A percentile compares a stretch with the other conserved stretches of the same genome.
phyloP scores from a whole-genome alignment of 73 alveolate genomes.

The Effrenium voratum region DNA sequence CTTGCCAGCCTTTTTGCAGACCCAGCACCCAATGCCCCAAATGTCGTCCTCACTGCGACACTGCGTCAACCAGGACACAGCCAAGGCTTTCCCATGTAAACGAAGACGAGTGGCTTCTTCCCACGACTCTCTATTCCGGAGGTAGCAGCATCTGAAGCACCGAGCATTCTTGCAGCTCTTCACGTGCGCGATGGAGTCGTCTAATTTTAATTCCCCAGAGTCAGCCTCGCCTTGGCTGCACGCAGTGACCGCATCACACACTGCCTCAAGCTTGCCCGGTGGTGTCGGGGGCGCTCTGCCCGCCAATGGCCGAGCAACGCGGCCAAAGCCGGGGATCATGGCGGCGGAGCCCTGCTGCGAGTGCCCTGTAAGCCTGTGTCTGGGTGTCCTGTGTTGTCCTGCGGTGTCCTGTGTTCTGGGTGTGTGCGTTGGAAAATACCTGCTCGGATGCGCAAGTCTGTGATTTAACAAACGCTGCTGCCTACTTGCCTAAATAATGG shows the following conservation, averaged over 20 bases:
- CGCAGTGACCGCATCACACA: background rate
- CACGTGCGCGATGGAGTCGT: background rate
- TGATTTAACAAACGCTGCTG: no score
- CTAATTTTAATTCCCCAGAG: background rate
- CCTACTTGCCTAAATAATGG: no score
- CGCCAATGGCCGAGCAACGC: background rate
- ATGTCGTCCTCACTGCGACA: background rate
- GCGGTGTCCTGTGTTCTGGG: no score
- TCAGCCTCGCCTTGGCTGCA: background rate
- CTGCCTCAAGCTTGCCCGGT: background rate
- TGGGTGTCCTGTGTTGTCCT: no score
- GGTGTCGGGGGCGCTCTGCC: background rate
- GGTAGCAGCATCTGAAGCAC: background rate
- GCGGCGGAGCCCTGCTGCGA: background rate
- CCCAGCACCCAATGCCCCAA: background rate
- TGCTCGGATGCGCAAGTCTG: no score
- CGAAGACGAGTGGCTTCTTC: background rate
- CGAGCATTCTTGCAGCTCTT: background rate
- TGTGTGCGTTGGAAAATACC: no score
- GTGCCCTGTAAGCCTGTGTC: no score
- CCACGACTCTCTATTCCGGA: background rate
- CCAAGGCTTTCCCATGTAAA: background rate
- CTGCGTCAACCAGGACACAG: background rate
- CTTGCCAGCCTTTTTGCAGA: background rate
- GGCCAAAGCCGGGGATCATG: background rate